These are phyloP conservation scores for Nigrospora oryzae DNA, from an alignment of 2,329 filamentous ascomycete species.

Conservation along the genomic window DNA sequence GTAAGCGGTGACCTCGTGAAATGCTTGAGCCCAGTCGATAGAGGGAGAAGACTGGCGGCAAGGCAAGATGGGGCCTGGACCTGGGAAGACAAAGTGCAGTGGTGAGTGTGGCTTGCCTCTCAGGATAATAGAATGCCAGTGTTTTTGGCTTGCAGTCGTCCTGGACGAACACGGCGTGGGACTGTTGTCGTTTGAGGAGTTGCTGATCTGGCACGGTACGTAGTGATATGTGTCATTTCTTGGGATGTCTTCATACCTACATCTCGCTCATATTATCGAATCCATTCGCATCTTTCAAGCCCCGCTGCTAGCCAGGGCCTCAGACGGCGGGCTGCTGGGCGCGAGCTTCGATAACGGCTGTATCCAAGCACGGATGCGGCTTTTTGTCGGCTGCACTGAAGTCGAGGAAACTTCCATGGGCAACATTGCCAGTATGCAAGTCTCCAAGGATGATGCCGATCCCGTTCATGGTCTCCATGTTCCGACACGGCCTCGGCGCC, in stretches of 20 bases:
- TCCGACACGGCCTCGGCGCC: background rate
- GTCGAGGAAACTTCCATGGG: background rate
- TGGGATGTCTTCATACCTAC: background rate
- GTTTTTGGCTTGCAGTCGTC: too few species aligned
- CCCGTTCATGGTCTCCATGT: background rate
- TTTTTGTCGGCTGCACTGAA: slow-evolving; percentile 4
- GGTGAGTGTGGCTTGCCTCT: too few species aligned
- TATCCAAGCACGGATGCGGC: slow-evolving; percentile 2
- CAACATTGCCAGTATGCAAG: background rate
- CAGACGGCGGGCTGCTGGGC: background rate
- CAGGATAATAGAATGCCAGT: too few species aligned
- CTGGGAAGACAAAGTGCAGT: too few species aligned
- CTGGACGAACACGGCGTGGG: background rate
- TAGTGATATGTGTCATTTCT: background rate
- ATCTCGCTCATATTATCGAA: background rate
- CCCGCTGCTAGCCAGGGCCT: background rate
- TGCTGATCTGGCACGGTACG: background rate
- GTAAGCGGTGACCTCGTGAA: too few species aligned
- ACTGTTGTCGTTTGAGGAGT: background rate
- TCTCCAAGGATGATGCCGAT: background rate
- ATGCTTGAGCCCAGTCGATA: too few species aligned
- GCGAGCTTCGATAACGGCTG: background rate
- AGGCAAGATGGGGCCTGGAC: too few species aligned
- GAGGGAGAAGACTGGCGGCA: too few species aligned
- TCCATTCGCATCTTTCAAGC: background rate